Conservation (phyloP, 2,329 filamentous ascomycete genomes). For the Ciborinia camelliae region DNA sequence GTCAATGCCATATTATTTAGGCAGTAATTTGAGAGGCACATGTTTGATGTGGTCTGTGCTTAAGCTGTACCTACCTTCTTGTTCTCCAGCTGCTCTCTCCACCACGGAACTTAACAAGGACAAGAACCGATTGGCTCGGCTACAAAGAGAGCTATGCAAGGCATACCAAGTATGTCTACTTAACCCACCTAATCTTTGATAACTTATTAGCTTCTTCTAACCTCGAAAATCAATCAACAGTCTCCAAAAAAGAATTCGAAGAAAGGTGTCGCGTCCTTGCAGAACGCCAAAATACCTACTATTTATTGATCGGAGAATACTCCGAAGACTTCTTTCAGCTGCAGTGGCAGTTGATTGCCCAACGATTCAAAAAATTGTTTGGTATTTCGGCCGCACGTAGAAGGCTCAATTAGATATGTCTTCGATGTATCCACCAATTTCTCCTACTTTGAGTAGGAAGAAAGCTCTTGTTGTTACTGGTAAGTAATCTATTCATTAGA, state of each 20-base stretch:
- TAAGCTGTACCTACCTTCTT: neutral
- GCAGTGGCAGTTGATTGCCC: neutral
- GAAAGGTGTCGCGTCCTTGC: neutral
- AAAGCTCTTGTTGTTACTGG: conserved; percentile 27
- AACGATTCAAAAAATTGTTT: too few species aligned
- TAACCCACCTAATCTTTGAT: neutral
- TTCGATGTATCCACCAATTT: conserved; percentile 12
- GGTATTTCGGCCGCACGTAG: too few species aligned
- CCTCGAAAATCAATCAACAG: conserved; percentile 1
- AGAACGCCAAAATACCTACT: neutral
- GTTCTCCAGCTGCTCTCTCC: neutral
- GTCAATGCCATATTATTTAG: neutral
- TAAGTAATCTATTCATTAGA: conserved; percentile 11
- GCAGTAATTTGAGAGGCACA: neutral
- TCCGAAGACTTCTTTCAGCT: neutral
- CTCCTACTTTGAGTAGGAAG: conserved; percentile 22
- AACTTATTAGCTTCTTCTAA: neutral
- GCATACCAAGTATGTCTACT: neutral
- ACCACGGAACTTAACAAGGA: neutral
- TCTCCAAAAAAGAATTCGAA: neutral
- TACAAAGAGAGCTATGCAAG: too few species aligned
- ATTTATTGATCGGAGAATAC: neutral
- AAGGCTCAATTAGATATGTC: conserved; percentile 2
- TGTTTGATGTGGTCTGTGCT: neutral
- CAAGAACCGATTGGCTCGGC: neutral